Percentiles rank a stretch among this genome's conserved stretches.
phyloP scores from a whole-genome alignment of 345 rosid genomes.

The thale cress (Arabidopsis thaliana) region DNA sequence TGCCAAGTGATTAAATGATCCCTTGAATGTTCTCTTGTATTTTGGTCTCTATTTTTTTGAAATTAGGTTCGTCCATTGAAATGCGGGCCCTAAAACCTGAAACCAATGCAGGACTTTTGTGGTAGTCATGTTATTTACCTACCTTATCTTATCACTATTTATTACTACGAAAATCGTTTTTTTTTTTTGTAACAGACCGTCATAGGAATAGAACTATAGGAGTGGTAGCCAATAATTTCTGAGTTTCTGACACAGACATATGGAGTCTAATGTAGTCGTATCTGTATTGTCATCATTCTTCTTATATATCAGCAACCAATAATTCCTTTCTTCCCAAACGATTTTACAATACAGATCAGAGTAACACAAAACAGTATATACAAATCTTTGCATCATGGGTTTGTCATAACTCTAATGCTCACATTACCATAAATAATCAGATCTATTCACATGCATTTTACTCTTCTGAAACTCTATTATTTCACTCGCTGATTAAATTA shows the following conservation, averaged over 20 bases:
- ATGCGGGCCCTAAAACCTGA: not conserved
- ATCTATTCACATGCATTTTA: slow-evolving; percentile 35
- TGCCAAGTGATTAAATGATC: not conserved
- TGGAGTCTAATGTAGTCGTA: slow-evolving; percentile 2
- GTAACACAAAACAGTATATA: slow-evolving; percentile 26
- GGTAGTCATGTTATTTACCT: slow-evolving; percentile 19
- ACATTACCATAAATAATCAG: slow-evolving; percentile 33
- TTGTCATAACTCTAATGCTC: slow-evolving; percentile 23
- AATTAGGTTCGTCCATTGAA: not conserved
- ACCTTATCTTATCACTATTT: slow-evolving; percentile 12
- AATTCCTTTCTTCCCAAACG: slow-evolving; percentile 11
- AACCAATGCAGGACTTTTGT: slow-evolving; percentile 15
- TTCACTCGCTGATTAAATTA: slow-evolving; percentile 34
- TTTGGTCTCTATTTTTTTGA: not conserved
- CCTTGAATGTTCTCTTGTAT: not conserved
- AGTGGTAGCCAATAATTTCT: slow-evolving; percentile 18
- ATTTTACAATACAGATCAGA: slow-evolving; percentile 25
- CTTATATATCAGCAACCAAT: not conserved
- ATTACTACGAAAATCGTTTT: not conserved
- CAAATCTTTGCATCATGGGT: slow-evolving; percentile 34
- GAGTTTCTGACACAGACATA: slow-evolving; percentile 19
- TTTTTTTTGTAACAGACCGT: not conserved
- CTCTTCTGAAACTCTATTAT: slow-evolving; percentile 26
- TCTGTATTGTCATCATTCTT: slow-evolving; percentile 21
- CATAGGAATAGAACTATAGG: slow-evolving; percentile 7